Conservation (phyloP, 208 protist genomes). For the Crithidia brevicula region DNA sequence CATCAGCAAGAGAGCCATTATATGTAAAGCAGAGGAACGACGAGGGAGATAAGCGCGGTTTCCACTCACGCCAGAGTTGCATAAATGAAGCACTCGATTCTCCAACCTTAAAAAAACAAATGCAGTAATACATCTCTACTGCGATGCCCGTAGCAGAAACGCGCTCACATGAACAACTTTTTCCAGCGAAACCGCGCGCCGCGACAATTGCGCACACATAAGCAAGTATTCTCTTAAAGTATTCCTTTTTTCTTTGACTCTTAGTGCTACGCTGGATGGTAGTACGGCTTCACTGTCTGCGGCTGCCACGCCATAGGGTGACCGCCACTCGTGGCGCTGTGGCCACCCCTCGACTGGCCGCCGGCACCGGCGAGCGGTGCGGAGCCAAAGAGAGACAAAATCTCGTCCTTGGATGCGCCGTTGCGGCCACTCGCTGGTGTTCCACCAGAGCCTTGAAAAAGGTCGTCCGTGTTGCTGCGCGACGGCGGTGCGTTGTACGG, state of each 20-base stretch:
- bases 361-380: slow-evolving; percentile 16
- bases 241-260: slow-evolving; percentile 1
- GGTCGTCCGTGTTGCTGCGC: slow-evolving; percentile 30
- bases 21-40: too few relatives aligned
- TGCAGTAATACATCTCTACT: too few relatives aligned
- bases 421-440: neutral
- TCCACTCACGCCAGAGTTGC: too few relatives aligned
- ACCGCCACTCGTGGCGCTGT: slow-evolving; percentile 9
- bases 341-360: neutral
- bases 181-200: too few relatives aligned
- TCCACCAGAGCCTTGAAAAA: slow-evolving; percentile 24
- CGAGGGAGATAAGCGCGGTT: too few relatives aligned
- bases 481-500: neutral
- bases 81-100: too few relatives aligned
- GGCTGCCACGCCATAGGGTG: slow-evolving; percentile 54
- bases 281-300: slow-evolving; percentile 36
- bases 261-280: slow-evolving; percentile 27
- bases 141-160: too few relatives aligned
- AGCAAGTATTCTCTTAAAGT: too few relatives aligned
- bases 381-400: slow-evolving; percentile 66
- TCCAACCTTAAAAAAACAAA: too few relatives aligned
- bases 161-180: too few relatives aligned
- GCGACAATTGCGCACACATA: too few relatives aligned
- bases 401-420: slow-evolving; percentile 44
- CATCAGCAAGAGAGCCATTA: too few relatives aligned